Base-by-base conservation (phyloP, 2,329 filamentous ascomycete genomes). In the Penicillium aurantiogriseum region DNA sequence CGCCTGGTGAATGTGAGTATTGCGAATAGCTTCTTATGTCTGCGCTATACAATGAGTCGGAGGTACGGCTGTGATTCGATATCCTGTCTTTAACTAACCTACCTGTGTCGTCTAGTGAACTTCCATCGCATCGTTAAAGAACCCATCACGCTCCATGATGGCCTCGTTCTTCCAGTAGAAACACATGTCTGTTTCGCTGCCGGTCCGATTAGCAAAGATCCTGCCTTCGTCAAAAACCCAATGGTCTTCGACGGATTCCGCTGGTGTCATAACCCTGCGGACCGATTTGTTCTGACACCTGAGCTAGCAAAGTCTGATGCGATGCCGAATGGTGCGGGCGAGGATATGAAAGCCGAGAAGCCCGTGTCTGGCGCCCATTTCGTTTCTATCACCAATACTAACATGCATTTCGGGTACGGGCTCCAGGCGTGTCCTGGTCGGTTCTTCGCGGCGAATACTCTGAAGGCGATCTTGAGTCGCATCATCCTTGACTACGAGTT, bases 401-500 rank as follows among this genome's bases (percentile, higher is more conserved):
- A 67, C 33, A 63, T 70, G 59, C 67, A 71, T 35, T 71, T 71
- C 43, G 69, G 69, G 2, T 68, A 62, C 23, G 69, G 66, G 13
- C 56, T 61, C 11, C 65, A 63, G 44, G 63, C 65, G 2, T 71
- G 67, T 51, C 66, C 69, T 15, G 67, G 65, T 17, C 61, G 69
- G 3, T 66, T 67, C 45, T 65, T 69, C n/a, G 65, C 62, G 2
- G 52, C 49, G 21, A 62, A 60, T 39, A 63, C 63, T 4, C 58
- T 67, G 35, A 71, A 71, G 47, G 64, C 65, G 3, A 62, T 71
- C 33, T 40, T 71, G 31, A 69, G 69, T 27, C 66, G 65, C 13
- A 55, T 72, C 25, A 56, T 71, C 11, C 52, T 65, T 27, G 68
- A 71, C 7, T 72, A 72, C 45, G 69, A 72, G 5, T 63, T 72